phyloP scores from a whole-genome alignment of 805 yeast species.

The Cyberlindnera nakhonratchasimensis region DNA sequence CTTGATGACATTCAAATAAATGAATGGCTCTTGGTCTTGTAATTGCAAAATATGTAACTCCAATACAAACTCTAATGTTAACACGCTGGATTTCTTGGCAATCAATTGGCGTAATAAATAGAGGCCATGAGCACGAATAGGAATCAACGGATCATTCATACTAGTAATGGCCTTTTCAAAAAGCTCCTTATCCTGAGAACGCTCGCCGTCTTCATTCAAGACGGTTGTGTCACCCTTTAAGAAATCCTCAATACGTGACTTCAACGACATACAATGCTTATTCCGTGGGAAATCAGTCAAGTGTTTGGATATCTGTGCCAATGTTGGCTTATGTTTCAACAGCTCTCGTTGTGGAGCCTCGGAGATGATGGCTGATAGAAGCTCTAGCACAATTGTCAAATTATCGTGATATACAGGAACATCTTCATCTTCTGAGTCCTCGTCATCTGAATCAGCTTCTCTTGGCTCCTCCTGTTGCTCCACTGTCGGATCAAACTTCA shows the following conservation, averaged over 20 bases:
- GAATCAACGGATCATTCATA: constrained; percentile 74
- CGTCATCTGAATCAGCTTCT: constrained; percentile 41
- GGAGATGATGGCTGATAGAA: constrained; percentile 36
- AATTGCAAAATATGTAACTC: constrained; percentile 61
- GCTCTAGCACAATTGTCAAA: constrained; percentile 35
- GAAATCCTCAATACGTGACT: constrained; percentile 18
- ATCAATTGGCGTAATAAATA: constrained; percentile 56
- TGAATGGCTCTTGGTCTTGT: constrained; percentile 78
- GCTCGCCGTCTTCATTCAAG: constrained; percentile 9
- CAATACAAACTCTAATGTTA: constrained; percentile 52
- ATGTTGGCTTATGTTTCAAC: constrained; percentile 20
- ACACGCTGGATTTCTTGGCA: constrained; percentile 44
- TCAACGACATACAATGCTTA: constrained; percentile 19
- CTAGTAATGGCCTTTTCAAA: constrained; percentile 61
- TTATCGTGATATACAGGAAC: constrained; percentile 25
- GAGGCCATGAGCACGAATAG: constrained; percentile 85
- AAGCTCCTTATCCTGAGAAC: constrained; percentile 33
- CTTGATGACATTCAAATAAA: constrained; percentile 80
- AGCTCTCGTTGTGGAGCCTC: constrained; percentile 27
- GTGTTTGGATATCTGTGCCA: constrained; percentile 31
- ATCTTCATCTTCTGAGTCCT: constrained; percentile 26
- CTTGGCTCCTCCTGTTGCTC: constrained; percentile 10
- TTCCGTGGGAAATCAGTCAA: constrained; percentile 9
- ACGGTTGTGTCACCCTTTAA: constrained; percentile 11
- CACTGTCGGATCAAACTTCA: constrained; percentile 11